Conservation (phyloP, 2,329 filamentous ascomycete species). For the Mycogone perniciosa region DNA sequence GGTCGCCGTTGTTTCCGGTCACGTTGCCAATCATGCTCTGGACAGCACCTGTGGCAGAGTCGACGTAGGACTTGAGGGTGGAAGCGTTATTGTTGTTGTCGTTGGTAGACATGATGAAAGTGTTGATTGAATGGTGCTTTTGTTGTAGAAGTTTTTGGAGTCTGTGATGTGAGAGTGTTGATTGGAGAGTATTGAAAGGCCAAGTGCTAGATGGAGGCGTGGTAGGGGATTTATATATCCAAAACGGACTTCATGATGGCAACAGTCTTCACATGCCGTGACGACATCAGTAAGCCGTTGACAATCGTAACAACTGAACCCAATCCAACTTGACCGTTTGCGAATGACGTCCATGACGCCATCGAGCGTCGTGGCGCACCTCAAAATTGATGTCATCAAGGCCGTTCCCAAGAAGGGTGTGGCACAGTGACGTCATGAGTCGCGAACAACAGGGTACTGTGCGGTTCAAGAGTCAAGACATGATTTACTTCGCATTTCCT, state of each 20-base stretch:
- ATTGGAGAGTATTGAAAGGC: not conserved
- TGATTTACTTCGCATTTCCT: no score
- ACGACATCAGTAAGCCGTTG: constrained; percentile 4
- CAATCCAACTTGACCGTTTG: not conserved
- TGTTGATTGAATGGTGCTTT: not conserved
- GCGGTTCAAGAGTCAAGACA: no score
- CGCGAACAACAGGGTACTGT: no score
- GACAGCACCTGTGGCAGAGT: constrained; percentile 64
- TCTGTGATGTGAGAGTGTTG: not conserved
- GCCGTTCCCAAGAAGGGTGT: no score
- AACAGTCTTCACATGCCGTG: not conserved
- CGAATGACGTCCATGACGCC: not conserved
- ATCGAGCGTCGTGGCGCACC: no score
- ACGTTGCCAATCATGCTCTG: constrained; percentile 67
- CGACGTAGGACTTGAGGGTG: constrained; percentile 71
- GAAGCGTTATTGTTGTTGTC: constrained; percentile 42
- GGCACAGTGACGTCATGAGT: no score
- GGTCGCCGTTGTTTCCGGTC: constrained; percentile 64
- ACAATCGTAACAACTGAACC: constrained; percentile 1
- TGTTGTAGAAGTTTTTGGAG: not conserved
- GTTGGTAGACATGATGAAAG: constrained; percentile 25
- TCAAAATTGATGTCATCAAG: no score
- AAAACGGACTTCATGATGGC: not conserved
- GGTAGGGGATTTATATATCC: not conserved
- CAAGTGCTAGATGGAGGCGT: not conserved